phyloP scores from a whole-genome alignment of 2,329 filamentous ascomycete species.

The Ceratocystis papillata region DNA sequence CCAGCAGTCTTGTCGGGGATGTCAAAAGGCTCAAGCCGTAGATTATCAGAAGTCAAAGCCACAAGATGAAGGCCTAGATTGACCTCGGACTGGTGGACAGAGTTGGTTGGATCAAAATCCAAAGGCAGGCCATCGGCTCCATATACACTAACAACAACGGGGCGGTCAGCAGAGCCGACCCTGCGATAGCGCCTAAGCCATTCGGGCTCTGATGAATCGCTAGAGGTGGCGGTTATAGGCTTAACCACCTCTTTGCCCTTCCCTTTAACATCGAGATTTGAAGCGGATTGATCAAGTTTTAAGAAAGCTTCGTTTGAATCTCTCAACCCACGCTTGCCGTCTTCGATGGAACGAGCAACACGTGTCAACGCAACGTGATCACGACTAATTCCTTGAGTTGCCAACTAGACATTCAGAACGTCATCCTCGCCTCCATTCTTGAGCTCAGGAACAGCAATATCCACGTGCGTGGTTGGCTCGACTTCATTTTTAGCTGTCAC shows the following conservation, averaged over 20 bases:
- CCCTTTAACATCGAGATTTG: background rate
- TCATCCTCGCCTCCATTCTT: slow-evolving; percentile 3
- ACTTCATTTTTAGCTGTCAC: slow-evolving; percentile 4
- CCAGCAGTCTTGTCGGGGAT: background rate
- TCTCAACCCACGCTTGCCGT: background rate
- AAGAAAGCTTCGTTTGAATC: background rate
- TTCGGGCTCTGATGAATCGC: slow-evolving; percentile 5
- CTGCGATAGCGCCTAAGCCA: slow-evolving; percentile 20
- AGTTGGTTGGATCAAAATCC: slow-evolving; percentile 18
- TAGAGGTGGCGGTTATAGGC: background rate
- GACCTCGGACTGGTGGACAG: slow-evolving; percentile 4
- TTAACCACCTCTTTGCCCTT: slow-evolving; percentile 9
- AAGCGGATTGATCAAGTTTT: background rate
- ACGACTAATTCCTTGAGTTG: slow-evolving; percentile 20
- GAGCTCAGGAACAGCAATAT: slow-evolving; percentile 20
- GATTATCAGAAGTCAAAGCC: slow-evolving; percentile 13
- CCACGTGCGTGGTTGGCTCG: slow-evolving; percentile 16
- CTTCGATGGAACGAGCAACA: slow-evolving; percentile 5
- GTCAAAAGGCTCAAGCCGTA: slow-evolving; percentile 15
- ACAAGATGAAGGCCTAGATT: slow-evolving; percentile 13
- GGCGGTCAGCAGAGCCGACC: background rate
- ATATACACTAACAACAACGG: slow-evolving; percentile 17
- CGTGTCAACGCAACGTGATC: slow-evolving; percentile 12
- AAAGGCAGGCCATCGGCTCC: slow-evolving; percentile 9
- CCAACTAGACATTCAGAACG: slow-evolving; percentile 22